Base-by-base conservation (phyloP, 768 basidiomycete genomes). In the Termitomyces sp. region DNA sequence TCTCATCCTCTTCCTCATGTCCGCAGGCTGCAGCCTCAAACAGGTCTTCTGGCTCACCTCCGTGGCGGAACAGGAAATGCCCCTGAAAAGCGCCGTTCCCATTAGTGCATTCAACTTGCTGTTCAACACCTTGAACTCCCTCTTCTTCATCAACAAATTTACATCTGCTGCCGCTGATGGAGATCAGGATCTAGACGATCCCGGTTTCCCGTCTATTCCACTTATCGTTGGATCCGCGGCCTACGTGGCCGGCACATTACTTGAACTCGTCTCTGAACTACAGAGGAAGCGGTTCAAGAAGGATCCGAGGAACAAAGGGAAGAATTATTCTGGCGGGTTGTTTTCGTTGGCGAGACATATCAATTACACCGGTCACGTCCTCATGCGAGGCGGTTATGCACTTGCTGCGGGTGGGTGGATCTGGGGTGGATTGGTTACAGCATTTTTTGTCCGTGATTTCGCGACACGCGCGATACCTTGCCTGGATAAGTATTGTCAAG, bases 261-360 rank as follows among this genome's bases (percentile, higher is more conserved):
- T 67, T 18, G 68, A 67, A 50, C 51, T 54, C 6, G 43, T 61
- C 12, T 59, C 68, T 13, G 68, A 69, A 44, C 22, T 62, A 1
- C 58, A 61, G 42, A 59, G 67, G 36, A 65, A 61, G 44, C 51
- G 32, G n/a, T 69, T 69, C 48, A 69, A 68, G 57, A 61, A 62
- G 39, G 58, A 68, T 53, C 58, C 55, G 9, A 60, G 46, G 53
- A 69, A 69, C 13, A 63, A 60, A 42, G 67, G 66, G 26, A 64
- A 64, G 51, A 52, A 60, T 14, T 61, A 61, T 37, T 58, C 62
- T 26, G 64, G 63, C 24, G 66, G 67, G 10, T 41, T 67, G 29
- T 68, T 67, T 49, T 63, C 57, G 5, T 34, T 68, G 29, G 66
- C 63, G 20, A 61, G 68, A 14, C 68, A 69, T 46, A 62, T 64